phyloP scores from a whole-genome alignment of 495 filamentous ascomycete genomes.

The Daldinia childiae region DNA sequence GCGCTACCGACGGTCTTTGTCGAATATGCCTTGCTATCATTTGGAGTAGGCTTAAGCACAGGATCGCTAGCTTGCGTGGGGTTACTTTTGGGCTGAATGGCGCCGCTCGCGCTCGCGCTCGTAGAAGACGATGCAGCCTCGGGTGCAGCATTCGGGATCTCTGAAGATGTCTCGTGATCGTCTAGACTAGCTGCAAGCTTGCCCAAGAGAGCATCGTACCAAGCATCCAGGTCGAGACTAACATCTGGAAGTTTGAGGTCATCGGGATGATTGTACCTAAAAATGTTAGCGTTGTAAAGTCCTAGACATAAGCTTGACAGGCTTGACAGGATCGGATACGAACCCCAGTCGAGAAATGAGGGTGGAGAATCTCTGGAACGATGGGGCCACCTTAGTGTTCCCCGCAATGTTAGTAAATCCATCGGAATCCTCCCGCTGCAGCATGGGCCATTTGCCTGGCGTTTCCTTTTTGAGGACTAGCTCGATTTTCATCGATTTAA shows the following conservation, averaged over 20 bases:
- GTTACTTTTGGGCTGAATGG: slow-evolving; percentile 15
- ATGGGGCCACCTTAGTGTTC: slow-evolving; percentile 7
- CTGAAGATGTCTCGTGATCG: background rate
- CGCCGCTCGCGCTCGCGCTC: background rate
- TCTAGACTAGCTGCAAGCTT: slow-evolving; percentile 26
- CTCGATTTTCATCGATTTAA: slow-evolving; percentile 87
- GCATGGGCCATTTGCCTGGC: slow-evolving; percentile 77
- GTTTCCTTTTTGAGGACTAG: slow-evolving; percentile 74
- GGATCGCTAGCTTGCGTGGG: slow-evolving; percentile 41
- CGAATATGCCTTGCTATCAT: slow-evolving; percentile 11
- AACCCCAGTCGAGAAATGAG: slow-evolving; percentile 33
- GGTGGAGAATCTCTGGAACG: slow-evolving; percentile 30
- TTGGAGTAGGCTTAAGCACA: slow-evolving; percentile 44
- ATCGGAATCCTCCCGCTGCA: slow-evolving; percentile 63
- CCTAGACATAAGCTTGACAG: background rate
- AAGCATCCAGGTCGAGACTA: slow-evolving; percentile 7
- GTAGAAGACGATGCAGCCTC: slow-evolving; percentile 6
- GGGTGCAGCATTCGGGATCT: slow-evolving; percentile 21
- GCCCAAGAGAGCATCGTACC: slow-evolving; percentile 38
- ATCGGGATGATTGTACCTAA: slow-evolving; percentile 29
- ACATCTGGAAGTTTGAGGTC: slow-evolving; percentile 31
- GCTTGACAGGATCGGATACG: slow-evolving; percentile 19
- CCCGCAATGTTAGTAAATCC: slow-evolving; percentile 35
- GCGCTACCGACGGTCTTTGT: slow-evolving; percentile 30
- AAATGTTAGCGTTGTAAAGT: slow-evolving; percentile 16